Evolutionary conservation across 2,329 filamentous ascomycete genomes (phyloP), one percentile per base, ranked within the genome.

Genomic region (Paracamarosporium sp.): DNA sequence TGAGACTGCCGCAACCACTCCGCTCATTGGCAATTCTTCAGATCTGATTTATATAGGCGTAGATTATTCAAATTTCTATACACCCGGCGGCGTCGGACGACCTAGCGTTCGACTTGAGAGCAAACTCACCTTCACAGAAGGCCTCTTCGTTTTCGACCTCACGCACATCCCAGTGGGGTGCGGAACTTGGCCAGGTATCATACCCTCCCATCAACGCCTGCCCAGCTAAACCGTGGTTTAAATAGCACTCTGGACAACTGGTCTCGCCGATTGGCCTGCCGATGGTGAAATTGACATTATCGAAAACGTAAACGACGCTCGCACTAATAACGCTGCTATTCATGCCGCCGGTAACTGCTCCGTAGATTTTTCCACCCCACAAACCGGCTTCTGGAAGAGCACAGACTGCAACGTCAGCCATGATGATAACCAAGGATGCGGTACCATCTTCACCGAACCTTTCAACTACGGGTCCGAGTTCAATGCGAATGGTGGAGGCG

Each of bases 121-220:
- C 57, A 79, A 77, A 46, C 61, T 72, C n/a, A 74, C 72, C 1
- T 82, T 81, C 62, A 76, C 76, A 45, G 66, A 74, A 40, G 80
- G 80, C 31, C 70, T 81, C 3, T 71, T 83, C 48, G 73, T 80
- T 6, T 64, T 75, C 22, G 80, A 83, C 62, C 70, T 83, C 45
- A 71, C 71, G 15, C 81, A 83, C 59, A 80, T 82, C 59, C 82
- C 81, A 0, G 75, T 74, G 2, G 78, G 76, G 36, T 81, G 77
- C 58, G 81, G 81, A 12, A 71, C 74, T 15, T 84, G 82, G 81
- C 80, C 80, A 6, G 80, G 80, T 11, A 66, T 51, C 38, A 50
- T 12, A 4, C 20, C 17, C 8, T 5, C n/a, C 24, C 27, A 28
- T 28, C 1, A 24, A 35, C 35, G 4, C 22, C 9, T 35, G 20